Conservation (phyloP, 129 eudicot species). For the Scalesia atractyloides region DNA sequence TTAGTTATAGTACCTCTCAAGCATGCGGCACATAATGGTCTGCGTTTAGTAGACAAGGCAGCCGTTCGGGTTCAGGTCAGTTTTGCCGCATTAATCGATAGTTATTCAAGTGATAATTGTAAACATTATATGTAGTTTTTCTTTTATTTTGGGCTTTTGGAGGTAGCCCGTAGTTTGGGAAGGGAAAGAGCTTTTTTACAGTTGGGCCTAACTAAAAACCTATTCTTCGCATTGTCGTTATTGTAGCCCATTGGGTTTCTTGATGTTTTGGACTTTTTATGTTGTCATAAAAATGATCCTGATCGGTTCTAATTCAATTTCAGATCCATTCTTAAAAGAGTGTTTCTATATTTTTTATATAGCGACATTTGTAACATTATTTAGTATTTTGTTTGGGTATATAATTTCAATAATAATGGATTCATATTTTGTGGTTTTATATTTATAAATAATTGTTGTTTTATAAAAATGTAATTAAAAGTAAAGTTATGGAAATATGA, state of each 20-base stretch:
- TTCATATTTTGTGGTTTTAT: background rate
- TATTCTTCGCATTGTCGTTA: background rate
- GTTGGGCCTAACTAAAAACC: background rate
- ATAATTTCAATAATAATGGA: background rate
- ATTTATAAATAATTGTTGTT: background rate
- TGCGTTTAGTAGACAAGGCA: constrained; percentile 8
- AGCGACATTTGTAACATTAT: background rate
- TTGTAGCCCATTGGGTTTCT: background rate
- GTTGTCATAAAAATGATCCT: background rate
- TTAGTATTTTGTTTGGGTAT: background rate
- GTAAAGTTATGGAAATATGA: background rate
- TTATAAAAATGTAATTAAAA: background rate
- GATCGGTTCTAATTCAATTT: background rate
- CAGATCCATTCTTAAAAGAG: background rate
- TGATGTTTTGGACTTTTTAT: background rate
- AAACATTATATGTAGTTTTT: background rate
- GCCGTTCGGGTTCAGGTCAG: constrained; percentile 16
- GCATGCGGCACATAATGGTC: constrained; percentile 9
- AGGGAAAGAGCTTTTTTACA: background rate
- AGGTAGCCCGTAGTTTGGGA: background rate
- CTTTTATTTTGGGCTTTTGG: background rate
- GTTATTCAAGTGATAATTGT: constrained; percentile 12
- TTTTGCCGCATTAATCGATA: constrained; percentile 16
- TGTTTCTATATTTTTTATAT: background rate
- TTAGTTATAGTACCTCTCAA: background rate